Base-by-base conservation (phyloP, 2,329 filamentous ascomycete species). In the Alternaria viburni region DNA sequence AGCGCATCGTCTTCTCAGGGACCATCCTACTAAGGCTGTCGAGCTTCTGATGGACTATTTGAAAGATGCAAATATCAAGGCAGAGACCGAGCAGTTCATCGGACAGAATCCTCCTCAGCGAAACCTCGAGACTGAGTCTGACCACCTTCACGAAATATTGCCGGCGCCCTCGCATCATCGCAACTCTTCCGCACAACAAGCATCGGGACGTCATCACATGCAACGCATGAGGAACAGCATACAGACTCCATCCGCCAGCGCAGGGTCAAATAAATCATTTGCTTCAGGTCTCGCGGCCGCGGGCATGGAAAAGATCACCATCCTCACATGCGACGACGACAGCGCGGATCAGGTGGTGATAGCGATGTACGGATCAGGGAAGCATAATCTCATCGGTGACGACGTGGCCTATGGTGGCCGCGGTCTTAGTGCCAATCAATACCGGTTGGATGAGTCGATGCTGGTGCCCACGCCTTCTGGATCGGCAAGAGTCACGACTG, bases 1-100 rank as follows among this genome's bases (percentile, higher is more conserved):
- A n/a, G n/a, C n/a, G 45, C 23, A 49, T 1, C 10, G 8, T 5
- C 46, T 49, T 13, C 21, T 49, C 5, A n/a, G 15, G 4, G 5
- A 11, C 2, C 17, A 49, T 17, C 23, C 13, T 17, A 1, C 23
- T 10, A 47, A 49, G 46, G 46, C 23, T 0, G 3, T 12, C 5
- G 46, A 49, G 15, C 46, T 49, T 7, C 17, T 49, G 46, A 28
- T n/a, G n/a, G n/a, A n/a, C n/a, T n/a, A n/a, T n/a, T n/a, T n/a
- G n/a, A n/a, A n/a, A n/a, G n/a, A n/a, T n/a, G n/a, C n/a, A n/a
- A n/a, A n/a, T n/a, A n/a, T n/a, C n/a, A n/a, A n/a, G n/a, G n/a
- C n/a, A n/a, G n/a, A n/a, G n/a, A n/a, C n/a, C n/a, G n/a, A n/a
- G n/a, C n/a, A n/a, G n/a, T n/a, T n/a, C n/a, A n/a, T n/a, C n/a